Evolutionary conservation across 2,329 filamentous ascomycete species (phyloP).

Genomic region (Metarhizium rileyi): DNA sequence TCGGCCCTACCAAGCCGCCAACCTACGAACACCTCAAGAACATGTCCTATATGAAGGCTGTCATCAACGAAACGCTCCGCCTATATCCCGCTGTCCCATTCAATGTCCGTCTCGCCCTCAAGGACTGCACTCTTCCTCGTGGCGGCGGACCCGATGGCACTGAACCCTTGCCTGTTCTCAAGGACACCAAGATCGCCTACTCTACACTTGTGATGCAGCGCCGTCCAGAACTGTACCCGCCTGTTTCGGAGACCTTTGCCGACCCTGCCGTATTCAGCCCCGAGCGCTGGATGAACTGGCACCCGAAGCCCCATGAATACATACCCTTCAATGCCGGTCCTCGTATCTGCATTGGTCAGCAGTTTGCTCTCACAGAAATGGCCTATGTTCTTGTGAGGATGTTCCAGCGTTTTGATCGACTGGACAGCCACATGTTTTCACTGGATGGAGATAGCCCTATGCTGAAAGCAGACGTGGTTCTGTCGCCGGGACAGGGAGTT

Average conservation of each 20-base stretch:
- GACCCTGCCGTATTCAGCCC: constrained; percentile 34
- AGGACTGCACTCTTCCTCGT: constrained; percentile 63
- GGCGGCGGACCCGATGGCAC: constrained; percentile 47
- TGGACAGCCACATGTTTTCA: constrained; percentile 48
- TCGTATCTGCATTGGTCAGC: constrained; percentile 46
- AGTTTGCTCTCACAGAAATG: constrained; percentile 51
- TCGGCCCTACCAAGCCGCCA: constrained; percentile 53
- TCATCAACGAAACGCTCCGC: constrained; percentile 69
- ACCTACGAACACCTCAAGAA: constrained; percentile 76
- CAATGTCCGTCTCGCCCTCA: constrained; percentile 64
- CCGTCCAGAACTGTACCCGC: constrained; percentile 36
- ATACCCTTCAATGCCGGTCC: constrained; percentile 44
- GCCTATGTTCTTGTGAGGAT: constrained; percentile 59
- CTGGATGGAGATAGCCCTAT: constrained; percentile 43
- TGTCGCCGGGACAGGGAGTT: constrained; percentile 50
- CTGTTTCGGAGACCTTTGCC: constrained; percentile 26
- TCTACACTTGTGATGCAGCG: constrained; percentile 43
- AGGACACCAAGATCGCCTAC: constrained; percentile 37
- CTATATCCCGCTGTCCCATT: constrained; percentile 71
- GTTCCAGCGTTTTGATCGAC: constrained; percentile 59
- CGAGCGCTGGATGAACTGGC: constrained; percentile 41
- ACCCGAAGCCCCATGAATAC: constrained; percentile 43
- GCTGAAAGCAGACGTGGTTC: constrained; percentile 50
- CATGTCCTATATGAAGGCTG: constrained; percentile 72
- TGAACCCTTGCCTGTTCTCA: constrained; percentile 32